Evolutionary conservation across 306 rosid species (phyloP).

Genomic region (Styphnolobium japonicum): DNA sequence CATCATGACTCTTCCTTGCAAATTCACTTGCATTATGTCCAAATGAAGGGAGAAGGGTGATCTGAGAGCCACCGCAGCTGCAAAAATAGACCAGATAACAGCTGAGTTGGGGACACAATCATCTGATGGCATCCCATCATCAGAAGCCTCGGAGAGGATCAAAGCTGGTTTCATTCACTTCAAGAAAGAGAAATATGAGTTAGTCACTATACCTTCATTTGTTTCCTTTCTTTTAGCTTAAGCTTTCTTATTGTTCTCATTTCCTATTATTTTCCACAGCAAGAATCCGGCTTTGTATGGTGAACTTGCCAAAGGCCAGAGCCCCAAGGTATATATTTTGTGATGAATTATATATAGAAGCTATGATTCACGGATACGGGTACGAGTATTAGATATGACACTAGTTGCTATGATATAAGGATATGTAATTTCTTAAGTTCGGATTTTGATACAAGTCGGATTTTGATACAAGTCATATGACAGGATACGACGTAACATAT

Average conservation of each 20-base stretch:
- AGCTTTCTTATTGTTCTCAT: not conserved
- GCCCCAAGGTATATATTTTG: slow-evolving; percentile 86
- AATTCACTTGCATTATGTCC: not conserved
- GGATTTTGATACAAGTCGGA: too few relatives aligned
- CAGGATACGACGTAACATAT: too few relatives aligned
- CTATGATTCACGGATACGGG: too few relatives aligned
- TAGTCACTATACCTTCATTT: not conserved
- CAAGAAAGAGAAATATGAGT: slow-evolving; percentile 99
- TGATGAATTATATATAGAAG: not conserved
- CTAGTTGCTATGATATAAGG: too few relatives aligned
- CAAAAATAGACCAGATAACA: slow-evolving; percentile 75
- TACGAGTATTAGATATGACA: too few relatives aligned
- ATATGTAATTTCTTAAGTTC: too few relatives aligned
- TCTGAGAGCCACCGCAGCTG: slow-evolving; percentile 64
- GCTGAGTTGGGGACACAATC: slow-evolving; percentile 48
- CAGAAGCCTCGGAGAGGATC: slow-evolving; percentile 75
- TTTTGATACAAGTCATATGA: too few relatives aligned
- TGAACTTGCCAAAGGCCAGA: slow-evolving; percentile 93
- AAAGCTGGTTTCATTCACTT: slow-evolving; percentile 72
- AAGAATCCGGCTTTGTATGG: slow-evolving; percentile 72
- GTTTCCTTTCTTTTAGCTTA: slow-evolving; percentile 11
- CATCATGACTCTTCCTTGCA: not conserved
- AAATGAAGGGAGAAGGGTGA: slow-evolving; percentile 66
- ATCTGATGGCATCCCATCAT: slow-evolving; percentile 35
- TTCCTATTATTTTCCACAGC: slow-evolving; percentile 34